Base-by-base conservation (phyloP, 108 stramenopile genomes). In the Skeletonema tropicum region DNA sequence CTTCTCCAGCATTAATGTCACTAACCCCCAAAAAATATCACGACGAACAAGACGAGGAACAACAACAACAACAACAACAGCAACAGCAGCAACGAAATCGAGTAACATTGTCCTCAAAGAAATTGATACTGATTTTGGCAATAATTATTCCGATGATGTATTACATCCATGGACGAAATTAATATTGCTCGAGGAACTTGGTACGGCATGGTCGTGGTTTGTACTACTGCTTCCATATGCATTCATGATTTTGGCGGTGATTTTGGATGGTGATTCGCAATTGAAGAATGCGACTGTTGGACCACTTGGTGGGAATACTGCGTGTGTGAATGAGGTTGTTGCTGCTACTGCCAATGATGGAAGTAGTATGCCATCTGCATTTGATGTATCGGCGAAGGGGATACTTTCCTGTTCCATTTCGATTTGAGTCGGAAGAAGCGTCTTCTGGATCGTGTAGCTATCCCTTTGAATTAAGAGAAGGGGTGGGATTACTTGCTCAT, bases 181-280 rank as follows among this genome's bases (percentile, higher is more conserved):
- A 25, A 89, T 92, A 35, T 58, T 90, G 8, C 83, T 92, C 15
- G 91, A 92, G 62, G 91, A 92, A 73, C 69, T 92, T 64, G 91
- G 91, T 35, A 92, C 89, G 6, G 86, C 89, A 19, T 86, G 85
- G 25, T 90, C 89, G 46, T 92, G 91, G 91, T 29, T 85, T 32
- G 80, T 92, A 15, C 73, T 92, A 23, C 66, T 92, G 7, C 65
- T 90, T 31, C 92, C 92, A 14, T 92, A 92, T 69, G 62, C 79
- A 0, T 71, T 88, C 39, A 85, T 92, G 74, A 61, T 86, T 30
- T 33, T 92, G 19, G 82, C 82, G 8, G 23, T 92, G 33, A 19
- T 81, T 29, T 60, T 90, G 60, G 88, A 89, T 64, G 81, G 86
- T 5, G 38, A 80, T 46, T 58, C 77, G 1, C 64, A 63, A 9